Evolutionary conservation across 257 asterid genomes (phyloP).

Genomic region (Primulina eburnea): DNA sequence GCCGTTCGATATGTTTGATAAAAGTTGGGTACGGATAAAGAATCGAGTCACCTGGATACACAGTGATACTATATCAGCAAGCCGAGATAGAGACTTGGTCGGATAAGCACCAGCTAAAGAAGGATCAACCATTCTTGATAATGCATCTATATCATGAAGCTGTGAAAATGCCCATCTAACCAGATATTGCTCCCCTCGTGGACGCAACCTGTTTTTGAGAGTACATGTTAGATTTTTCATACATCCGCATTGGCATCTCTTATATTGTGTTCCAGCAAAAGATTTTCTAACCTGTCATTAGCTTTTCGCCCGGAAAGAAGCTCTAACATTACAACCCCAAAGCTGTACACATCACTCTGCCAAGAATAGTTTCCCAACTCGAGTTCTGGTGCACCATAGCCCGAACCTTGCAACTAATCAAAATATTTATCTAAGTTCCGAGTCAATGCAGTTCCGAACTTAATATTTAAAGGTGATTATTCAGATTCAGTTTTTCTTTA

Average conservation of each 20-base stretch:
- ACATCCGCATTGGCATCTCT: background rate
- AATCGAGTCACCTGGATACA: slow-evolving; percentile 69
- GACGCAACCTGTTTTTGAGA: slow-evolving; percentile 48
- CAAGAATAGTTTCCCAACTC: slow-evolving; percentile 68
- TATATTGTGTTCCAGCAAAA: background rate
- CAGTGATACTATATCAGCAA: slow-evolving; percentile 83
- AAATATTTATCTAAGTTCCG: slow-evolving; percentile 5
- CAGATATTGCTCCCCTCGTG: slow-evolving; percentile 73
- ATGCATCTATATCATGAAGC: slow-evolving; percentile 80
- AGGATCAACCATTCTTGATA: slow-evolving; percentile 92
- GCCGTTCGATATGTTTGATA: no score
- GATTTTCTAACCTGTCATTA: slow-evolving; percentile 59
- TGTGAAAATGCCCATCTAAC: slow-evolving; percentile 85
- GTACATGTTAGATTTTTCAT: background rate
- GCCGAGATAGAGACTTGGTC: slow-evolving; percentile 74
- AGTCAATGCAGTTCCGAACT: background rate
- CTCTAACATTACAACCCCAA: slow-evolving; percentile 83
- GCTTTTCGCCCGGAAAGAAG: slow-evolving; percentile 86
- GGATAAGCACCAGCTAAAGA: slow-evolving; percentile 70
- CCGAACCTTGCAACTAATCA: slow-evolving; percentile 73
- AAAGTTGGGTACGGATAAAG: background rate
- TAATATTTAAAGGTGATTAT: background rate
- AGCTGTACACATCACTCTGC: slow-evolving; percentile 91
- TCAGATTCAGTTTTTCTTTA: background rate
- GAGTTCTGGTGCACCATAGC: slow-evolving; percentile 93